Evolutionary conservation across 2,329 filamentous ascomycete genomes (phyloP), one percentile per base, ranked within the genome.

Genomic region (Scorias spongiosa): DNA sequence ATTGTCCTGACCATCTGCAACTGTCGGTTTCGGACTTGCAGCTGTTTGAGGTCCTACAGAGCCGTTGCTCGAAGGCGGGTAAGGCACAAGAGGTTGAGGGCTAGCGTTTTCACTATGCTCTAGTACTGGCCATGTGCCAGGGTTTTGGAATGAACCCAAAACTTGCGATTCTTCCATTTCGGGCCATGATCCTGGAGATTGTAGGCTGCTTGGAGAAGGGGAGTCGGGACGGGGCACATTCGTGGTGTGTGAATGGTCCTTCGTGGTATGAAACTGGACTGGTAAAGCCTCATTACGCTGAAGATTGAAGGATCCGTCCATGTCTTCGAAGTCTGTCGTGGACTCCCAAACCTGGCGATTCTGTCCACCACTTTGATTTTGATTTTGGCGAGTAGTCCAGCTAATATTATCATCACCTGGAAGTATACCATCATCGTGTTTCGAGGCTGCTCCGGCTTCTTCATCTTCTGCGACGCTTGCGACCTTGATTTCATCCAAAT

Each of bases 381-480:
- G 52, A 9, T 9, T 36, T 15, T 36, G 32, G 17, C 60, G 51
- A 10, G 55, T 55, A 8, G 55, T 53, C 58, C 58, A 63, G 39
- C 57, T 61, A 28, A 59, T 48, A 41, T 62, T 63, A 45, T 63
- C 59, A 34, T 63, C 60, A 5, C 60, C 60, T 18, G 55, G 48
- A 14, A 54, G 50, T 32, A 63, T 63, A 12, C 60, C 60, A 15
- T 55, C 47, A 7, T 51, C 48, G 2, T 14, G 15, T 39, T 44
- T 17, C 32, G 6, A 18, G 41, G 8, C 37, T 28, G 26, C n/a
- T 26, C 20, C 7, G 11, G 4, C 10, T 10, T 57, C 57, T 18
- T 63, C 57, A 15, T 64, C 60, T n/a, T 61, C 62, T 15, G 50
- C 53, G 34, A 63, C 63, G 51, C 68, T 63, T 15, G 64, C 62